phyloP scores from a whole-genome alignment of 2,329 filamentous ascomycete species.

The Curvularia eragrostidis region DNA sequence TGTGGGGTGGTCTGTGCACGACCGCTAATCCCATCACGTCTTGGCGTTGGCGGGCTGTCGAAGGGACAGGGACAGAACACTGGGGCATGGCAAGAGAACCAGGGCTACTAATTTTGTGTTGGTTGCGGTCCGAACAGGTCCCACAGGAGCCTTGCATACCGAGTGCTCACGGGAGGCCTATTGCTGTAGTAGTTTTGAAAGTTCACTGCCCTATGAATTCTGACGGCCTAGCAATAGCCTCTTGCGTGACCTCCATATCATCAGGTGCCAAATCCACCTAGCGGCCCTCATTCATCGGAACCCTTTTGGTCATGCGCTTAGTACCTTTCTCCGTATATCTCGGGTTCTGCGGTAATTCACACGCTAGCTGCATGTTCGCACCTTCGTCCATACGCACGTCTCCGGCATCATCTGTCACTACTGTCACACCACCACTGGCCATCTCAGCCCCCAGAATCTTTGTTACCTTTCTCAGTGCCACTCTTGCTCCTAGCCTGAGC shows the following conservation, averaged over 20 bases:
- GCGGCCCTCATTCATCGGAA: constrained; percentile 26
- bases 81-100: neutral
- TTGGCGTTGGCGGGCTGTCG: constrained; percentile 1
- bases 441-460: constrained; percentile 34
- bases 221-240: neutral
- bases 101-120: neutral
- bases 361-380: constrained; percentile 22
- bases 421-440: constrained; percentile 9
- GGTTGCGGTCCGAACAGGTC: neutral
- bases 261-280: neutral
- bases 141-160: neutral
- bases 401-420: constrained; percentile 1
- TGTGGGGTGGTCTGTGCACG: constrained; percentile 26
- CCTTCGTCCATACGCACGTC: constrained; percentile 15
- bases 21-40: constrained; percentile 1
- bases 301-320: constrained; percentile 42
- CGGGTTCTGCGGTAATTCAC: constrained; percentile 33
- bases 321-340: constrained; percentile 42
- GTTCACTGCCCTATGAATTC: neutral
- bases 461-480: constrained; percentile 38
- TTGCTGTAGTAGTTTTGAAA: neutral
- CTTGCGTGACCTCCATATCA: neutral
- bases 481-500: constrained; percentile 37
- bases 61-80: constrained; percentile 1
- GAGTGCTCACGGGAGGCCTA: neutral